Percentiles rank a stretch among this genome's conserved stretches.
Conservation (phyloP, 768 basidiomycete species). For the Lactarius hengduanensis region DNA sequence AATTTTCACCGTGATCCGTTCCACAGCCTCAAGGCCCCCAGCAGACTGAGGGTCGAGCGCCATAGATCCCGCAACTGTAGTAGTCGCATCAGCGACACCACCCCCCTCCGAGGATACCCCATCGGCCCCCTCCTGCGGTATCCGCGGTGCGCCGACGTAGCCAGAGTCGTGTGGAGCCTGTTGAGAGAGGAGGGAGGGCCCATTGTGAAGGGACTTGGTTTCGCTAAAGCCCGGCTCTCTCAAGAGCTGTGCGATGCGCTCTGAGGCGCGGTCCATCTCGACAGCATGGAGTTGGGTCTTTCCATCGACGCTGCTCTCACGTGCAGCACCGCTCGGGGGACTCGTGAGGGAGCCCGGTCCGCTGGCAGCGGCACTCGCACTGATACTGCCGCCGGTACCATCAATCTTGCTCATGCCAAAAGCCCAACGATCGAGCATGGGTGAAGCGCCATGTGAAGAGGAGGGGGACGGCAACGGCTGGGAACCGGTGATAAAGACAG, state of each 20-base stretch:
- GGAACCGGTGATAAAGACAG: slow-evolving; percentile 83
- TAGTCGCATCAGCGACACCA: slow-evolving; percentile 24
- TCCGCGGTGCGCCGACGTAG: slow-evolving; percentile 27
- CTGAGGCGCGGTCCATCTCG: slow-evolving; percentile 47
- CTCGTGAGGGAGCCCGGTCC: slow-evolving; percentile 38
- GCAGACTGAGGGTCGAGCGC: slow-evolving; percentile 33
- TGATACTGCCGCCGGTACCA: slow-evolving; percentile 32
- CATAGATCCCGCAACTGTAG: slow-evolving; percentile 32
- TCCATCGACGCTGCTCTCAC: slow-evolving; percentile 23
- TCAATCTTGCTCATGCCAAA: slow-evolving; percentile 95
- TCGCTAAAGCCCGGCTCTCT: slow-evolving; percentile 43
- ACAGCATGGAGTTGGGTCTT: slow-evolving; percentile 31
- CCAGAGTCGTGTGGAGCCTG: slow-evolving; percentile 47
- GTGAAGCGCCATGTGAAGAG: slow-evolving; percentile 63
- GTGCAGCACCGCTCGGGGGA: slow-evolving; percentile 27
- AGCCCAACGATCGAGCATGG: slow-evolving; percentile 77
- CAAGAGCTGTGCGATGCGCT: slow-evolving; percentile 50
- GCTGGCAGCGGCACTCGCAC: slow-evolving; percentile 33
- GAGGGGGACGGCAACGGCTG: slow-evolving; percentile 90
- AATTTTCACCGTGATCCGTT: slow-evolving; percentile 96
- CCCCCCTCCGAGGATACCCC: slow-evolving; percentile 28
- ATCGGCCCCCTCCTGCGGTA: slow-evolving; percentile 33
- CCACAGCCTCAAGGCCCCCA: slow-evolving; percentile 35
- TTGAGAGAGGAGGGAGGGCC: slow-evolving; percentile 74
- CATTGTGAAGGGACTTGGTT: slow-evolving; percentile 38